Conservation (phyloP, 2,329 filamentous ascomycete species). For the Diplodia mutila region DNA sequence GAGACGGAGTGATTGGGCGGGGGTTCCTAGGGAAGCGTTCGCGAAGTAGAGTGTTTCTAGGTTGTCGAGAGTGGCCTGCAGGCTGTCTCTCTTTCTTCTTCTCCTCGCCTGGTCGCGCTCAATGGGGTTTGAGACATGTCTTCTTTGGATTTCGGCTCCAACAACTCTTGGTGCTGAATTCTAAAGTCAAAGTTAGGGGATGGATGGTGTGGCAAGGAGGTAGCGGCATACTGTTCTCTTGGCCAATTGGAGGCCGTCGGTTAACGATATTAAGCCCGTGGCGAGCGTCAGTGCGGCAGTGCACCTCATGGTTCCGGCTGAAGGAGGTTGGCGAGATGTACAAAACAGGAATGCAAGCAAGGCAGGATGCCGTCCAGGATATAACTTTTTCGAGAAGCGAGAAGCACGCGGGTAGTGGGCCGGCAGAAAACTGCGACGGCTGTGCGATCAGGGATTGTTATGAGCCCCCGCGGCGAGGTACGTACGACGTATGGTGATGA, state of each 20-base stretch:
- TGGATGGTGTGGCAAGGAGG: background rate
- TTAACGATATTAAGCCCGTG: conserved; percentile 37
- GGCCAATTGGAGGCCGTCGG: conserved; percentile 36
- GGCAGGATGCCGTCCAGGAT: conserved; percentile 6
- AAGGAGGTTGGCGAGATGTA: conserved; percentile 6
- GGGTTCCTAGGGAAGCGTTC: conserved; percentile 62
- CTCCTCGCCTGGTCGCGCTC: conserved; percentile 52
- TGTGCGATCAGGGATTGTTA: conserved; percentile 24
- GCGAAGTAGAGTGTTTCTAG: conserved; percentile 64
- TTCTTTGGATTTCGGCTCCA: conserved; percentile 56
- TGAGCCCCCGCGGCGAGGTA: conserved; percentile 24
- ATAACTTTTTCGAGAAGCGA: conserved; percentile 14
- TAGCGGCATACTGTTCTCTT: conserved; percentile 39
- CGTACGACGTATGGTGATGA: conserved; percentile 27
- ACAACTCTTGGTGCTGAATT: conserved; percentile 48
- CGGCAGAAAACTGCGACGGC: background rate
- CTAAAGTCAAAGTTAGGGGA: conserved; percentile 7
- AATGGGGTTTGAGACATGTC: conserved; percentile 47
- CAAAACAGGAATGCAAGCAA: conserved; percentile 14
- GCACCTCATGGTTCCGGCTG: conserved; percentile 36
- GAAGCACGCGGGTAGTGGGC: conserved; percentile 16
- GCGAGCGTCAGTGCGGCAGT: conserved; percentile 34
- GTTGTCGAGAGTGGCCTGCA: conserved; percentile 58
- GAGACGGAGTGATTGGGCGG: conserved; percentile 57
- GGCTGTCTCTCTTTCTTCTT: conserved; percentile 41